Evolutionary conservation across 441 rosid species (phyloP), one percentile per base, ranked within the genome.

Genomic region (Melastoma candidum): DNA sequence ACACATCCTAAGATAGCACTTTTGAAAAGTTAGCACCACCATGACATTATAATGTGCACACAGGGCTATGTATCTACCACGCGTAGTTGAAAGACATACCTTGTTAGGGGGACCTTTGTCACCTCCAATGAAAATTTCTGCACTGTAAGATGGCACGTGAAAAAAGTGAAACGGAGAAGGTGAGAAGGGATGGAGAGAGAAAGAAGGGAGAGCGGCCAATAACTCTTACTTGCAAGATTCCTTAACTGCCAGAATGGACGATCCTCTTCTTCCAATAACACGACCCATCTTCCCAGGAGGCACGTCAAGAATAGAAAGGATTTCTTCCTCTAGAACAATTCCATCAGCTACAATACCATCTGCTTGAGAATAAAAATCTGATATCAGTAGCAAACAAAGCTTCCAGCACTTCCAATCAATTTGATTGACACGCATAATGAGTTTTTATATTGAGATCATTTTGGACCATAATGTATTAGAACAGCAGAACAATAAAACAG

Each of bases 221-320:
- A 17, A 17, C 49, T 51, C 7, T 32, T 66, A 87, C 98, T 75
- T 77, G 96, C 96, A 87, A 56, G 93, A 83, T 68, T 82, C 69
- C 80, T 90, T 90, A 24, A 90, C 71, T 25, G 87, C 72, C 67
- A 78, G 70, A 64, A 90, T 90, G 14, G 90, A 74, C 49, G 93
- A 64, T 66, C 96, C 98, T 67, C 80, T 79, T 67, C 76, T 83
- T 61, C 96, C 98, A 69, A 87, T 90, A 65, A 90, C 57, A 59
- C 74, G 71, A 11, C 98, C 98, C 98, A 90, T 92, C 73, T 80
- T 80, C 57, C 96, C 96, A 2, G 73, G 84, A 24, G 96, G 98
- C 32, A 92, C 95, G 59, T 77, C 75, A 61, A 92, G 82, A 53
- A 85, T 76, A 25, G 96, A 85, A 44, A 92, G 85, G 51, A 83